Evolutionary conservation across 2,329 filamentous ascomycete species (phyloP).

Genomic region (Aspergillus sp.): DNA sequence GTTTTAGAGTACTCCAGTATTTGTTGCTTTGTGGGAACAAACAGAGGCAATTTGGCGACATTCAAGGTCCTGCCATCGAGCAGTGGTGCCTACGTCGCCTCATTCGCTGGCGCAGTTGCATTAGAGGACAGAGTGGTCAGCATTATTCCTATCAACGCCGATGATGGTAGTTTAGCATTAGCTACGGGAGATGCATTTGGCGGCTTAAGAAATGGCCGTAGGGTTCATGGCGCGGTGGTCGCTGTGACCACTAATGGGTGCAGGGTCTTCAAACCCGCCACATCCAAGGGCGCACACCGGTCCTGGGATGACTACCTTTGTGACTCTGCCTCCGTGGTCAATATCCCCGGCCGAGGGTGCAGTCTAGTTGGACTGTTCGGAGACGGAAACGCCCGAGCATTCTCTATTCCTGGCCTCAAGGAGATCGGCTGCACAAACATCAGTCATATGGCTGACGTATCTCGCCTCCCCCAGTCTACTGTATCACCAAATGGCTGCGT

Average conservation of each 20-base stretch:
- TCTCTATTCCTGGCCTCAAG: constrained; percentile 81
- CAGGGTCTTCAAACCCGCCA: constrained; percentile 84
- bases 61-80: constrained; percentile 82
- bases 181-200: constrained; percentile 75
- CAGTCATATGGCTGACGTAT: constrained; percentile 67
- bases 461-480: constrained; percentile 66
- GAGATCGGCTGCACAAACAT: constrained; percentile 73
- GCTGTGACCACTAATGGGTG: constrained; percentile 72
- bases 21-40: constrained; percentile 86
- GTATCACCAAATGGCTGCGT: constrained; percentile 79
- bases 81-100: constrained; percentile 69
- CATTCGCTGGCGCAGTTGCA: constrained; percentile 66
- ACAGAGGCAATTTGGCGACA: constrained; percentile 76
- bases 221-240: constrained; percentile 77
- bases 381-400: constrained; percentile 76
- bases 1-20: constrained; percentile 81
- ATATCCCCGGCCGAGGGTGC: constrained; percentile 71
- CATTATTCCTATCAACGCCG: constrained; percentile 75
- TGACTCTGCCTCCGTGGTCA: constrained; percentile 74
- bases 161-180: constrained; percentile 71
- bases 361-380: constrained; percentile 83
- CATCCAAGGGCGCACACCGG: constrained; percentile 86
- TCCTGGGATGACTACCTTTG: constrained; percentile 82
- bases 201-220: constrained; percentile 71
- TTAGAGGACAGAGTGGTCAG: constrained; percentile 71